Percentiles rank a stretch among this genome's conserved stretches.
These are phyloP conservation scores for Eragrostis nindensis DNA, from an alignment of 176 grass and related monocot genomes.

Conservation along the genomic window DNA sequence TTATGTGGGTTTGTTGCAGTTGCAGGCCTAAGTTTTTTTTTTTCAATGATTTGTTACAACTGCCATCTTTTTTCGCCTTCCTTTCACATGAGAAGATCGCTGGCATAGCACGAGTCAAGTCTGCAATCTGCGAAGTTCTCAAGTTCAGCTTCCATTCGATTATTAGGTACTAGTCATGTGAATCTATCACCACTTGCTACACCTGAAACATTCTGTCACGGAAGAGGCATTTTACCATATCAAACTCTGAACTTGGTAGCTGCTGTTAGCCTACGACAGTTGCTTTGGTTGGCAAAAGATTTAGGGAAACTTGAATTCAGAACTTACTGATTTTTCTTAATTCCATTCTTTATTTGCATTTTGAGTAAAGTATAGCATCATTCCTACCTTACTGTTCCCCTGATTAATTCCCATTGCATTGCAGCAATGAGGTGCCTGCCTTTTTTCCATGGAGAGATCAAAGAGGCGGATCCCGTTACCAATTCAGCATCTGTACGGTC, in stretches of 20 bases:
- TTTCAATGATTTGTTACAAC: background rate
- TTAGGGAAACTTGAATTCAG: background rate
- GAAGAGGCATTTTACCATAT: background rate
- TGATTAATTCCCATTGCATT: conserved; percentile 27
- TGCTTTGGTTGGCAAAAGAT: background rate
- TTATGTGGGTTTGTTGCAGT: background rate
- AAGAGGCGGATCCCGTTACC: conserved; percentile 21
- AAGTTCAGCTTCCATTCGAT: background rate
- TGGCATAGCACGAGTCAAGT: background rate
- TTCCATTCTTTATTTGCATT: conserved; percentile 9
- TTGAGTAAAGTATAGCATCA: background rate
- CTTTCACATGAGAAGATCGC: background rate
- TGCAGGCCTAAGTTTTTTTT: background rate
- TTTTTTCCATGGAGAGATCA: conserved; percentile 57
- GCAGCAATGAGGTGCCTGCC: conserved; percentile 73
- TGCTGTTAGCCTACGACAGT: background rate
- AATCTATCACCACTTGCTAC: background rate
- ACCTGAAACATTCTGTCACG: background rate
- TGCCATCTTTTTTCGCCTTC: background rate
- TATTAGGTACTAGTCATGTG: background rate
- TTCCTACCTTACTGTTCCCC: background rate
- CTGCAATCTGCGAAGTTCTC: background rate
- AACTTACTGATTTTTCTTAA: background rate
- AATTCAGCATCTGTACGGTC: conserved; percentile 67
- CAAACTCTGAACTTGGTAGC: background rate